These are phyloP conservation scores for Exophiala calicioides DNA, from an alignment of 2,329 filamentous ascomycete species.

Conservation along the genomic window DNA sequence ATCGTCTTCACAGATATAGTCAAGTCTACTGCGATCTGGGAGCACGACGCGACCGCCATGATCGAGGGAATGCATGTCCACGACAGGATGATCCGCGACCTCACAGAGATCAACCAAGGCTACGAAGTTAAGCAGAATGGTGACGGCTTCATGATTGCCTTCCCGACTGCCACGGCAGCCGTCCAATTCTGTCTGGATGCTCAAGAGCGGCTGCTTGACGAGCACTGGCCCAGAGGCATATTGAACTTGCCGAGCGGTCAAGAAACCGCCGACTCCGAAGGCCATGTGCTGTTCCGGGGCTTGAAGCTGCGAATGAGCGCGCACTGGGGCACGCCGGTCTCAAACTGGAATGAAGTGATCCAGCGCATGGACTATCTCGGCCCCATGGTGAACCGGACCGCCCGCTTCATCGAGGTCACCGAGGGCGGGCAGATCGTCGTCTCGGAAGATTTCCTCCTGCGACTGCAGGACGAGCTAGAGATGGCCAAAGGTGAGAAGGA, in stretches of 20 bases:
- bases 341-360: conserved; percentile 29
- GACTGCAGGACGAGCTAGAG: conserved; percentile 21
- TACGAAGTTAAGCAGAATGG: conserved; percentile 33
- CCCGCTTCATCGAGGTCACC: conserved; percentile 28
- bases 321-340: conserved; percentile 28
- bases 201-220: conserved; percentile 26
- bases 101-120: conserved; percentile 20
- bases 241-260: conserved; percentile 23
- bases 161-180: conserved; percentile 22
- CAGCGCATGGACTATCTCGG: conserved; percentile 30
- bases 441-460: conserved; percentile 25
- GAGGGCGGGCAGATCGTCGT: conserved; percentile 29
- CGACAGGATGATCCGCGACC: conserved; percentile 24
- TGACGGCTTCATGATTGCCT: conserved; percentile 32
- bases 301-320: conserved; percentile 27
- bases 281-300: conserved; percentile 26
- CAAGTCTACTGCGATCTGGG: conserved; percentile 30
- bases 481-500: neutral
- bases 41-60: conserved; percentile 26
- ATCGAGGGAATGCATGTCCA: conserved; percentile 26
- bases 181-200: conserved; percentile 30
- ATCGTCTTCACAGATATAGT: conserved; percentile 32
- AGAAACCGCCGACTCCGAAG: conserved; percentile 19
- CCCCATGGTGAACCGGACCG: conserved; percentile 29
- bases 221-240: conserved; percentile 25